Evolutionary conservation across 2,329 filamentous ascomycete genomes (phyloP).

Genomic region (Geosmithia flava): DNA sequence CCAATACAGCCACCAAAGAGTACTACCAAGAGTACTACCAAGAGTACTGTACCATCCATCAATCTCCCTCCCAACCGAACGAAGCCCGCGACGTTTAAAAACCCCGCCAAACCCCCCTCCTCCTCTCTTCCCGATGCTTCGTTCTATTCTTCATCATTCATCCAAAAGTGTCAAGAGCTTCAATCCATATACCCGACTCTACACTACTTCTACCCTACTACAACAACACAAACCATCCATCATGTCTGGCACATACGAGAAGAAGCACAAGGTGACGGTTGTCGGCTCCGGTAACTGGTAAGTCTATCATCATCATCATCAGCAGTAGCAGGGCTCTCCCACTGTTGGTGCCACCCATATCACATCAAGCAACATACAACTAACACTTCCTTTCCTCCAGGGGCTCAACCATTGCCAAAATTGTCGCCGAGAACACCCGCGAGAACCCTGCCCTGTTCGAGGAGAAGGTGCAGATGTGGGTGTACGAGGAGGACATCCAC

Average conservation of each 20-base stretch:
- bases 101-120: not conserved
- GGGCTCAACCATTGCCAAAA: slow-evolving; percentile 96
- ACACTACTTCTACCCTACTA: not conserved
- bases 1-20: too few relatives aligned
- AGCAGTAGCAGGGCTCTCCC: slow-evolving; percentile 48
- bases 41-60: too few relatives aligned
- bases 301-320: slow-evolving; percentile 8
- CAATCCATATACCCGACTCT: not conserved
- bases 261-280: slow-evolving; percentile 86
- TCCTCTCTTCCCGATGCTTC: slow-evolving; percentile 1
- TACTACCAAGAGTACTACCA: too few relatives aligned
- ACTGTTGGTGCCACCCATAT: too few relatives aligned
- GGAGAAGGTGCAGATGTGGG: slow-evolving; percentile 93
- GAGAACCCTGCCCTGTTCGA: slow-evolving; percentile 74
- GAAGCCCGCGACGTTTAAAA: not conserved
- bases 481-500: slow-evolving; percentile 83
- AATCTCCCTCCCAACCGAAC: not conserved
- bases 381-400: slow-evolving; percentile 25
- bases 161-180: slow-evolving; percentile 1
- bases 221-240: slow-evolving; percentile 11
- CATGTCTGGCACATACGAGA: slow-evolving; percentile 32
- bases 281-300: slow-evolving; percentile 96
- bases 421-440: slow-evolving; percentile 83
- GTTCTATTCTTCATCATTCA: not conserved
- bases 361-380: too few relatives aligned